These are phyloP conservation scores for Leishmania tropica DNA, from an alignment of 208 protist genomes.

Conservation along the genomic window DNA sequence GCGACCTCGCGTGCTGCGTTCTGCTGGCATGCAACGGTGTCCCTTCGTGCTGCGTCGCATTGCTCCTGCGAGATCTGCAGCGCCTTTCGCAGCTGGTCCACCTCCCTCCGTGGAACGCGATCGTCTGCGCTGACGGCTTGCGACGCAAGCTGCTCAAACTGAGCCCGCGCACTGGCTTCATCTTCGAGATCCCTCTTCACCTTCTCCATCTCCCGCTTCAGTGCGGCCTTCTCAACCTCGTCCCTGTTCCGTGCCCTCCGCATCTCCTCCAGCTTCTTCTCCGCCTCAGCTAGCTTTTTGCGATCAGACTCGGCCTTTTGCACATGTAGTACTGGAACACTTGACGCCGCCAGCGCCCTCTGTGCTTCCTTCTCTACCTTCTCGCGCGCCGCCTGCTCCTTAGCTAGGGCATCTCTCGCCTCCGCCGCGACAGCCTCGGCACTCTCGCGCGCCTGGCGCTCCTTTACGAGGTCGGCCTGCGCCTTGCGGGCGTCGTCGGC, in stretches of 20 bases:
- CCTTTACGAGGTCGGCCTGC: slow-evolving; percentile 34
- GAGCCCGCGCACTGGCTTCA: slow-evolving; percentile 34
- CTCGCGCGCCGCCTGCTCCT: slow-evolving; percentile 39
- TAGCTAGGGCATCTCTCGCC: slow-evolving; percentile 15
- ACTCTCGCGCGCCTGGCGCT: slow-evolving; percentile 33
- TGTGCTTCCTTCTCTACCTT: slow-evolving; percentile 39
- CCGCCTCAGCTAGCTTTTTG: slow-evolving; percentile 38
- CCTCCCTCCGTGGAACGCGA: slow-evolving; percentile 33
- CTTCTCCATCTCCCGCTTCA: slow-evolving; percentile 36
- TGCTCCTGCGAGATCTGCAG: slow-evolving; percentile 32
- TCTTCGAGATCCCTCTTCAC: slow-evolving; percentile 28
- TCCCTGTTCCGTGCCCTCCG: slow-evolving; percentile 33
- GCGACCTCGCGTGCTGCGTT: slow-evolving; percentile 44
- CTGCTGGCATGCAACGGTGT: slow-evolving; percentile 24
- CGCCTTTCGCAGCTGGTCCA: slow-evolving; percentile 25
- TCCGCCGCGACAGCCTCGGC: slow-evolving; percentile 21
- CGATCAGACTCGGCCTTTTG: slow-evolving; percentile 16
- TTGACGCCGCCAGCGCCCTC: slow-evolving; percentile 7
- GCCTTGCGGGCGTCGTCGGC: slow-evolving; percentile 34
- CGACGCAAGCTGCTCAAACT: slow-evolving; percentile 48
- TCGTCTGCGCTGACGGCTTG: slow-evolving; percentile 32
- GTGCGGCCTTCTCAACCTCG: slow-evolving; percentile 24
- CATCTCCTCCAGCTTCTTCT: slow-evolving; percentile 29
- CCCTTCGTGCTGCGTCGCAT: slow-evolving; percentile 13
- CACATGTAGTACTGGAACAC: slow-evolving; percentile 4